These are phyloP conservation scores for Talaromyces borbonicus DNA, from an alignment of 495 filamentous ascomycete genomes.

Conservation along the genomic window DNA sequence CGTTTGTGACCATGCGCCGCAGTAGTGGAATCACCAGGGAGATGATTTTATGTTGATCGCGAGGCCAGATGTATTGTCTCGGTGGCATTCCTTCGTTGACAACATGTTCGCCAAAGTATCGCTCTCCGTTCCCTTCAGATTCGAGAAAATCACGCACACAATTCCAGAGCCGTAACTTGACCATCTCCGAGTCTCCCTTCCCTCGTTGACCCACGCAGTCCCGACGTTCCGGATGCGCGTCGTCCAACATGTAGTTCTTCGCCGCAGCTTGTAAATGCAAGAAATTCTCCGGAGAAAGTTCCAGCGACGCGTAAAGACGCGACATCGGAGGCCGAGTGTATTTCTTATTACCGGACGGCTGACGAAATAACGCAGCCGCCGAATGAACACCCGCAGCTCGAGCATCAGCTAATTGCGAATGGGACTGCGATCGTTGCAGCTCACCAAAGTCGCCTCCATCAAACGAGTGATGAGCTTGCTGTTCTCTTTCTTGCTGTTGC, in stretches of 20 bases:
- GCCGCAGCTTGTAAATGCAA: slow-evolving; percentile 49
- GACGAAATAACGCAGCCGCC: slow-evolving; percentile 48
- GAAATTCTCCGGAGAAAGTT: slow-evolving; percentile 48
- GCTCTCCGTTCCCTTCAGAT: slow-evolving; percentile 43
- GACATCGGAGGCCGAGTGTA: slow-evolving; percentile 54
- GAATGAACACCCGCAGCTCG: slow-evolving; percentile 46
- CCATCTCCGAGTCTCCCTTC: slow-evolving; percentile 51
- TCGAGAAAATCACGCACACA: slow-evolving; percentile 51
- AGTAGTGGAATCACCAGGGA: slow-evolving; percentile 48
- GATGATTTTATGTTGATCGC: slow-evolving; percentile 46
- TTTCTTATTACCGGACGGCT: slow-evolving; percentile 44
- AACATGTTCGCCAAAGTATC: slow-evolving; percentile 44
- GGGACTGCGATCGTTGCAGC: slow-evolving; percentile 21
- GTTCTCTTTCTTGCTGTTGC: slow-evolving; percentile 1
- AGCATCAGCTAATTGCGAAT: slow-evolving; percentile 34
- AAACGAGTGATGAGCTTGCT: too few species aligned
- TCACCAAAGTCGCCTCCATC: slow-evolving; percentile 25
- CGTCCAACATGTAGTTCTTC: slow-evolving; percentile 52
- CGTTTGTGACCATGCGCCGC: slow-evolving; percentile 55
- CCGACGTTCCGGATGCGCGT: slow-evolving; percentile 43
- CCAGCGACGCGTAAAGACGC: slow-evolving; percentile 48
- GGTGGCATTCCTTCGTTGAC: slow-evolving; percentile 32
- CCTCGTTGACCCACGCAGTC: slow-evolving; percentile 51
- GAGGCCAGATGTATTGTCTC: slow-evolving; percentile 45
- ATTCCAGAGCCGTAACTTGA: slow-evolving; percentile 49